Base-by-base conservation (phyloP, 2,329 filamentous ascomycete genomes). In the Neonectria punicea region DNA sequence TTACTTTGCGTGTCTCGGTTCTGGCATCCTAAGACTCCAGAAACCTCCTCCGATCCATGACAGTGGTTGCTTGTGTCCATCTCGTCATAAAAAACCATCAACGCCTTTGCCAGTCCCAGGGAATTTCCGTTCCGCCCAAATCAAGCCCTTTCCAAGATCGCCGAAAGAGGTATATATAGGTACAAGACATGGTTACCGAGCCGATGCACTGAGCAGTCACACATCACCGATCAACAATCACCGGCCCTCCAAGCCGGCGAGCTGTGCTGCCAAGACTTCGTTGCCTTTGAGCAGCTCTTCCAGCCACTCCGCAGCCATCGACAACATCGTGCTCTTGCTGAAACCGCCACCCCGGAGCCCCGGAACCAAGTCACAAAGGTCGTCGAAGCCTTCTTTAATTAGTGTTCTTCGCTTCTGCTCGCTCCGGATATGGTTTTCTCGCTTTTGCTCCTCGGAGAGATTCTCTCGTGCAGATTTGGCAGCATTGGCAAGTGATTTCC, bases 391-490 rank as follows among this genome's bases (percentile, higher is more conserved):
- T 69, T 92, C 87, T 75, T 93, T 92, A 73, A 95, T 95, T 51
- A 94, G 83, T 28, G 93, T 93, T 53, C 93, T 86, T 36, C 94
- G 87, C 79, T 96, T 97, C 80, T 97, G 93, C 76, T 97, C 93
- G 57, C 93, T 96, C 57, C 90, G 85, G 69, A 97, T 96, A 75
- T 97, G 93, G 71, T 97, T 97, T 73, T 90, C 90, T 50, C 93
- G 86, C 79, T 95, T 96, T 78, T 96, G 92, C 65, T 92, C 90
- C 70, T 95, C 92, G 0, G 89, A 88, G 4, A 96, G 89, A 71
- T 97, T 97, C 75, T 90, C 91, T 28, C 91, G 81, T 3, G 83
- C 75, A 2, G 80, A 63, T 72, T 89, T 90, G 18, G 78, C 68
- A 10, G 70, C 77, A 43, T 74, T 80, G 5, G 73, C 76, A 7